These are phyloP conservation scores for Solanum microdontum DNA, from an alignment of 257 asterid genomes.

Conservation along the genomic window DNA sequence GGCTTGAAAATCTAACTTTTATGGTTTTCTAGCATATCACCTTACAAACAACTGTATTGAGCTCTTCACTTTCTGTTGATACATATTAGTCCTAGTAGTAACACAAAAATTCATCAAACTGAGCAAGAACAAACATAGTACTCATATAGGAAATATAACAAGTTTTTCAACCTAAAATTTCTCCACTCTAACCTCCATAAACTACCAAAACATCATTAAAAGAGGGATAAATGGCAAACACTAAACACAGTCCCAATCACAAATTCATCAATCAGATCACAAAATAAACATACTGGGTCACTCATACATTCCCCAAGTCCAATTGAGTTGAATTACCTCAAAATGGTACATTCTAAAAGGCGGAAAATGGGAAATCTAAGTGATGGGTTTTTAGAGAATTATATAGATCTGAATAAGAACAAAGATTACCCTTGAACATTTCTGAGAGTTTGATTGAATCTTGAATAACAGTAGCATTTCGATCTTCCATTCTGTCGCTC, in stretches of 20 bases:
- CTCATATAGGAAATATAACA: not conserved
- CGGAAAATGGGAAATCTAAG: not conserved
- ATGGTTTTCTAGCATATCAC: not conserved
- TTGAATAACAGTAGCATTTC: conserved; percentile 48
- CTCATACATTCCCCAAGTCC: not conserved
- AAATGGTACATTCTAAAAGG: not conserved
- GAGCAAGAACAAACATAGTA: not conserved
- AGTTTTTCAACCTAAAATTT: not conserved
- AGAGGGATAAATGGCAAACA: not conserved
- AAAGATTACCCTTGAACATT: conserved; percentile 77
- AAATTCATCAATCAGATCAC: not conserved
- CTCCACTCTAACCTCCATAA: not conserved
- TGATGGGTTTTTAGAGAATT: conserved; percentile 19
- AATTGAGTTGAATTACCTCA: not conserved
- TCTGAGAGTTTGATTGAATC: conserved; percentile 89
- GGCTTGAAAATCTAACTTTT: not conserved
- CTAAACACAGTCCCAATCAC: not conserved
- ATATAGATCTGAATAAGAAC: not conserved
- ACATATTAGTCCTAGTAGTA: not conserved
- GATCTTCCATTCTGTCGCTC: conserved; percentile 30
- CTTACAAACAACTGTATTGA: not conserved
- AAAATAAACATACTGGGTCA: not conserved
- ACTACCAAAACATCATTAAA: not conserved
- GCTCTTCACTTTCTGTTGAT: not conserved
- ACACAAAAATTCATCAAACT: not conserved